These are phyloP conservation scores for Colletotrichum paranaense DNA, from an alignment of 2,329 filamentous ascomycete genomes.

Conservation along the genomic window DNA sequence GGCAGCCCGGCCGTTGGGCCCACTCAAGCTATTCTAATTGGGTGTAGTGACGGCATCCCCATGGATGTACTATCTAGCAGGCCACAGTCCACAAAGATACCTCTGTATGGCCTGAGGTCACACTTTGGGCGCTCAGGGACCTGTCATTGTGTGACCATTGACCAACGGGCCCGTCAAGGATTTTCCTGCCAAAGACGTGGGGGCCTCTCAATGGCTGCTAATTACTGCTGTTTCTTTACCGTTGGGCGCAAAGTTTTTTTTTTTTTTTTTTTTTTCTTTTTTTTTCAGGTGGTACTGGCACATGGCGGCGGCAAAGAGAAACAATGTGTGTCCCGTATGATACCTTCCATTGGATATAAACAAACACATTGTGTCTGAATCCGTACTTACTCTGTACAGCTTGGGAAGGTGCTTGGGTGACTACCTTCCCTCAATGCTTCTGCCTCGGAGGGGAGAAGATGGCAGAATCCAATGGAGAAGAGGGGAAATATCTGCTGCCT, in stretches of 20 bases:
- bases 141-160: background rate
- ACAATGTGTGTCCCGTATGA: too few relatives aligned
- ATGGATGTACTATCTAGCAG: background rate
- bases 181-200: slow-evolving; percentile 16
- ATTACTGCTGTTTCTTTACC: background rate
- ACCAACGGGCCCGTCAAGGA: background rate
- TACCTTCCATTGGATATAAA: too few relatives aligned
- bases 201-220: slow-evolving; percentile 25
- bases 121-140: slow-evolving; percentile 16
- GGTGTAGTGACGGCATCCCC: background rate
- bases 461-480: background rate
- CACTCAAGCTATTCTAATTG: background rate
- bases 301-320: too few relatives aligned
- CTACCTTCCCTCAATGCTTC: background rate
- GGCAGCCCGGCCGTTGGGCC: slow-evolving; percentile 1
- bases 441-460: background rate
- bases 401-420: background rate
- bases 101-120: background rate
- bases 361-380: too few relatives aligned
- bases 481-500: background rate
- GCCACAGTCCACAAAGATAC: background rate
- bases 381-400: background rate
- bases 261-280: too few relatives aligned
- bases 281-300: too few relatives aligned
- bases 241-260: background rate